Base-by-base conservation (phyloP, 192 early-diverging fungal genomes). In the Chytriomyces confervae region DNA sequence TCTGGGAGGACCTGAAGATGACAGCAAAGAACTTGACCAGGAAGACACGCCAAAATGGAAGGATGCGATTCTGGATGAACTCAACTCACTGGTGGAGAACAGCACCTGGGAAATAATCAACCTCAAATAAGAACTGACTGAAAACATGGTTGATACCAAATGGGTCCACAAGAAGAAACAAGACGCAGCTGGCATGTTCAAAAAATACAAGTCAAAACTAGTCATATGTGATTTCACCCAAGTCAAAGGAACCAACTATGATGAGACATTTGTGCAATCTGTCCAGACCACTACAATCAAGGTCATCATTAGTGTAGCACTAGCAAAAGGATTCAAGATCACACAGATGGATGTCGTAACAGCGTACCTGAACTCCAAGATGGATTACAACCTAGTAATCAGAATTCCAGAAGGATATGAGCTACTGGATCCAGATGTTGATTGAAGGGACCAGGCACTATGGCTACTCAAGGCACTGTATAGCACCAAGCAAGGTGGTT, bases 261-360 rank as follows among this genome's bases (percentile, higher is more conserved):
- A 82, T 1, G 80, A 87, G 62, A 86, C 79, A 7, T 86, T 77
- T 66, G 69, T 82, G 0, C 84, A 84, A 27, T 82, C 84, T 60
- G 77, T 81, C 73, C 77, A 74, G 50, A 79, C 69, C 27, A 51
- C 24, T 8, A 72, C 77, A 0, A 43, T 81, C 47, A 77, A 83
- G 0, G 11, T 45, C 1, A 60, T 86, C 0, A 18, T 82, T 7
- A 61, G 75, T 16, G 5, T 80, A 5, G 77, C 79, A 1, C 67
- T 71, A 13, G 29, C 6, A 5, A 29, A 51, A 6, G 77, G 68
- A 11, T 62, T 68, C 3, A 50, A 80, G 16, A 67, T 85, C 8
- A 47, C 80, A 20, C 78, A 82, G 46, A 63, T 79, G 51, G 86
- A 87, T 50, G 77, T 84, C 23, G 57, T 47, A 7, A 79, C 69